Percentiles rank a stretch among this genome's conserved stretches.
Evolutionary conservation across 2,329 filamentous ascomycete genomes (phyloP).

Genomic region (Torrubiellomyces zombiae): DNA sequence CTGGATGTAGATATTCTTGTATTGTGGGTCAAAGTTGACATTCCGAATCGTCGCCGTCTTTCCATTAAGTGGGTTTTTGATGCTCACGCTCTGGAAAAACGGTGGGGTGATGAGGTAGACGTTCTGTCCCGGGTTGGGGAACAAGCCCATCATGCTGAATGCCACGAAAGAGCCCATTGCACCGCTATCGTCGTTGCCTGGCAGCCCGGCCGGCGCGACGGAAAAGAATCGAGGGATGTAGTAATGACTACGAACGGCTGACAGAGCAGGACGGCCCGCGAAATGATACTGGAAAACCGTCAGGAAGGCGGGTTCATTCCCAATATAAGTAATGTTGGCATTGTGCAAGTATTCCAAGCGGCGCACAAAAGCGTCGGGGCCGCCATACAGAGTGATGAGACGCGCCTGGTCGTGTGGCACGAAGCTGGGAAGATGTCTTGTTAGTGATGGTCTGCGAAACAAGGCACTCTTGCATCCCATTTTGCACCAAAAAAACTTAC

Average conservation of each 20-base stretch:
- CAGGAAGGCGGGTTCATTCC: slow-evolving; percentile 44
- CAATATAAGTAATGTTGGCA: slow-evolving; percentile 46
- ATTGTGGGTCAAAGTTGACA: slow-evolving; percentile 42
- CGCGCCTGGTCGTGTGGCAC: slow-evolving; percentile 35
- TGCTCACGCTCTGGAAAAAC: slow-evolving; percentile 43
- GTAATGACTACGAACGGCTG: slow-evolving; percentile 36
- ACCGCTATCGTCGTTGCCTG: slow-evolving; percentile 55
- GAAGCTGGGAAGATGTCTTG: slow-evolving; percentile 21
- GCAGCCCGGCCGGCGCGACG: slow-evolving; percentile 39
- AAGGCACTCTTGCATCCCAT: too few species aligned
- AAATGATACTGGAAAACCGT: slow-evolving; percentile 56
- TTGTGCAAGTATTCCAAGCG: slow-evolving; percentile 51
- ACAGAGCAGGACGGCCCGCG: slow-evolving; percentile 42
- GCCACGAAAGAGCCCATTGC: slow-evolving; percentile 54
- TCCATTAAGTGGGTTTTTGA: slow-evolving; percentile 39
- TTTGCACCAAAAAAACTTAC: slow-evolving; percentile 22
- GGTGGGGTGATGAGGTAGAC: slow-evolving; percentile 57
- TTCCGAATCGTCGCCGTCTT: slow-evolving; percentile 43
- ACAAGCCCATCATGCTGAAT: slow-evolving; percentile 53
- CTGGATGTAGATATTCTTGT: slow-evolving; percentile 47
- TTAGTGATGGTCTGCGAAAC: too few species aligned
- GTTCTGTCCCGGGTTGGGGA: slow-evolving; percentile 50
- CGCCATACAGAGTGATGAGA: slow-evolving; percentile 44
- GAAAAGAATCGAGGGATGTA: slow-evolving; percentile 52
- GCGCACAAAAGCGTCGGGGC: slow-evolving; percentile 34